Base-by-base conservation (phyloP, 306 rosid genomes). In the Cucumis hystrix region DNA sequence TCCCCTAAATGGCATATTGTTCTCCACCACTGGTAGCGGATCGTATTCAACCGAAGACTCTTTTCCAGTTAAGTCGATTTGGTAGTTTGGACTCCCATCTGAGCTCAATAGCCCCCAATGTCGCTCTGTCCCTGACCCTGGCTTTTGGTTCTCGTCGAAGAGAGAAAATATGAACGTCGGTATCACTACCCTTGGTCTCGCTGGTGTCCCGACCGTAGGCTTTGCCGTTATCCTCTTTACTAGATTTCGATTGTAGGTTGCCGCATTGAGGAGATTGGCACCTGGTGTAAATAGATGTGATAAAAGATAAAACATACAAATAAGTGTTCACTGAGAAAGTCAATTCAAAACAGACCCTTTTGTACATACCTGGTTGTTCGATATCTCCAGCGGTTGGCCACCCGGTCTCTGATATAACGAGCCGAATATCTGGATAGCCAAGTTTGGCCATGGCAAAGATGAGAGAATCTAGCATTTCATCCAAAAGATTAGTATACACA, bases 401-500 rank as follows among this genome's bases (percentile, higher is more conserved):
- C 6, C 97, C 97, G 0, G 97, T 91, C 83, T 93, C 94, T 0
- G 98, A 51, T 58, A 93, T 82, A 16, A 82, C 75, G 0, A 93
- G 77, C 11, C 81, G 82, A 79, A 93, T 87, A 70, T 83, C 35
- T 0, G 88, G 83, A 80, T 80, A 93, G 4, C 96, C 96, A 3
- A 93, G 91, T 85, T 81, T 87, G 0, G 85, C 37, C 98, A 93
- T 93, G 64, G 94, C 96, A 17, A 86, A 88, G 81, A 85, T 79
- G 30, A 91, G 6, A 0, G 98, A 86, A 54, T 93, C 98, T 1
- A 93, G 89, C 98, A 93, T 93, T 86, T 91, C 89, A 80, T 91
- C 98, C 28, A 91, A 83, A 59, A 93, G 83, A 78, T 93, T 93
- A 17, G 87, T 85, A 82, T 93, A 93, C 20, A 65, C 63, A 23